Base-by-base conservation (phyloP, 2,329 filamentous ascomycete genomes). In the Aspergillus sergii region DNA sequence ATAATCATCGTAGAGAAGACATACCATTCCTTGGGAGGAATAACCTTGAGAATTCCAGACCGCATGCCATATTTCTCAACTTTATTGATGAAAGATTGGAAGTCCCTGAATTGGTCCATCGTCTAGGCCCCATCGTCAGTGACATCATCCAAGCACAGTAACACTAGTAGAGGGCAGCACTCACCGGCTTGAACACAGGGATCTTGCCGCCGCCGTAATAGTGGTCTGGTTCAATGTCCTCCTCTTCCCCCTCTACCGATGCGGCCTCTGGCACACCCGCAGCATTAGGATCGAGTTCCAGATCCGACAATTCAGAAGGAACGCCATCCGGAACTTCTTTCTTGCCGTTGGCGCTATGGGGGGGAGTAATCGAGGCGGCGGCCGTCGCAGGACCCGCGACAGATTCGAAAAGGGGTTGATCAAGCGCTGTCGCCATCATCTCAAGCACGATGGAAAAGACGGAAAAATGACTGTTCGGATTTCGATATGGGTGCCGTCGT, bases 21-120 rank as follows among this genome's bases (percentile, higher is more conserved):
- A 78, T 87, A 95, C 95, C 95, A 99, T 86, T 98, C 94, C 72
- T 90, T 82, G 0, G 95, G 95, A 32, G 95, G 94, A 59, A 98
- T 90, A 63, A 99, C 91, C 81, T 99, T 98, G 75, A 98, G 89
- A 71, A 99, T 97, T 41, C 95, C 95, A 26, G 93, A 95, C 79
- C 93, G 92, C 95, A 99, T 99, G 72, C 95, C 95, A 77, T 97
- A 97, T 68, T 89, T 88, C 78, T 99, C 92, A 66, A 99, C 88
- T 78, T 92, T 94, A 74, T 89, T 88, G 84, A 98, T 91, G 77
- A 96, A 98, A 75, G 87, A 88, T 80, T 94, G 91, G 79, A 99
- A 99, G 80, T 95, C 92, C 73, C 89, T 89, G 81, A 98, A 98
- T 80, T 99, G 93, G 66, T 91, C 86, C 92, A 97, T 96, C 63